Evolutionary conservation across 345 rosid species (phyloP).

Genomic region (Citrus cavaleriei): DNA sequence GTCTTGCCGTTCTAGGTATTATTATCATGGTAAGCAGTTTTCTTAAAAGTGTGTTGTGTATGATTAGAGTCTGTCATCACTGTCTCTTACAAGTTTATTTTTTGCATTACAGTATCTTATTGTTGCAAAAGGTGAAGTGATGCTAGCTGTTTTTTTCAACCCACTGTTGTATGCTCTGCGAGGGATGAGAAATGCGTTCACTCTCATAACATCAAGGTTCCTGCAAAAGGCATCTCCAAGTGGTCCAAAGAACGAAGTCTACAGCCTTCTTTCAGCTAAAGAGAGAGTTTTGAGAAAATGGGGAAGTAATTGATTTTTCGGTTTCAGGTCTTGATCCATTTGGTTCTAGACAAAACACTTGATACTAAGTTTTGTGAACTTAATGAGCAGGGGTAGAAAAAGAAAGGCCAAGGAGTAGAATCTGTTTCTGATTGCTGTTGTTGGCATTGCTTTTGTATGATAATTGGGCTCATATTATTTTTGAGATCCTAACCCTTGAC

Average conservation of each 20-base stretch:
- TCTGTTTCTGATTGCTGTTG: not conserved
- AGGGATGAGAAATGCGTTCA: conserved; percentile 56
- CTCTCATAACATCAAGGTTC: conserved; percentile 50
- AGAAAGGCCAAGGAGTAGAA: not conserved
- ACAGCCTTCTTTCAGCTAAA: conserved; percentile 56
- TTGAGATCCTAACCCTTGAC: not conserved
- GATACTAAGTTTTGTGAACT: conserved; percentile 4
- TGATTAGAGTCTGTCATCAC: not conserved
- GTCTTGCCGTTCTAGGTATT: conserved; percentile 60
- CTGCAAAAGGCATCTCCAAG: conserved; percentile 24
- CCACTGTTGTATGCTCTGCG: conserved; percentile 67
- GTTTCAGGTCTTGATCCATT: conserved; percentile 7
- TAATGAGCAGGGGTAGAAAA: not conserved
- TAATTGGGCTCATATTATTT: not conserved
- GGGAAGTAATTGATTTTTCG: conserved; percentile 54
- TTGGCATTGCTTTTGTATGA: not conserved
- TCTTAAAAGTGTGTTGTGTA: not conserved
- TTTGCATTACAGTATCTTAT: conserved; percentile 54
- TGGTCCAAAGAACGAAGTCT: conserved; percentile 34
- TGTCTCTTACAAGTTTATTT: not conserved
- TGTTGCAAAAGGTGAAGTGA: conserved; percentile 63
- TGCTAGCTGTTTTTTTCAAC: conserved; percentile 71
- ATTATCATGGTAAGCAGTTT: conserved; percentile 54
- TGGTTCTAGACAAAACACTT: not conserved
- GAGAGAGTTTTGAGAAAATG: conserved; percentile 75